phyloP scores from a whole-genome alignment of 164 flowering plant genomes.

The Magnolia kwangsiensis region DNA sequence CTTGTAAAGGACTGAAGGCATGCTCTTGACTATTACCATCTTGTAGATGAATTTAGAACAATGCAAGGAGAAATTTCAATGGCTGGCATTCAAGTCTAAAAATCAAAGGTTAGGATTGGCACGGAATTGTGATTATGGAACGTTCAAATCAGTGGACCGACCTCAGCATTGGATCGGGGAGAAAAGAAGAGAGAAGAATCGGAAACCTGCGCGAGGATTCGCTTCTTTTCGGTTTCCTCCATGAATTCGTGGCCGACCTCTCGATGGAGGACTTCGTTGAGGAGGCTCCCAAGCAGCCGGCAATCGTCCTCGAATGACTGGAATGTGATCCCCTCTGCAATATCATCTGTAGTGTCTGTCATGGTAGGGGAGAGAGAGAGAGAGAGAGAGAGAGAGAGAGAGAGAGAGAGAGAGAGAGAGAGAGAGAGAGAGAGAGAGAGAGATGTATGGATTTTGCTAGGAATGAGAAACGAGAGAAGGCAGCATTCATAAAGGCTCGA shows the following conservation, averaged over 20 bases:
- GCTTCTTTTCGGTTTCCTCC: slow-evolving; percentile 56
- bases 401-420: not conserved
- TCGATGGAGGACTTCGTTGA: slow-evolving; percentile 69
- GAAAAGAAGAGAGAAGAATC: not conserved
- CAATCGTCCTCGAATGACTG: slow-evolving; percentile 83
- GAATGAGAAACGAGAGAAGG: not conserved
- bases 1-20: too few relatives aligned
- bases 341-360: slow-evolving; percentile 90
- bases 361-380: slow-evolving; percentile 15
- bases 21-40: slow-evolving; percentile 24
- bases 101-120: slow-evolving; percentile 75
- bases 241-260: slow-evolving; percentile 57
- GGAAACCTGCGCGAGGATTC: slow-evolving; percentile 68
- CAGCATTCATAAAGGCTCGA: too few relatives aligned
- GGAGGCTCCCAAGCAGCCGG: slow-evolving; percentile 58
- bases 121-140: slow-evolving; percentile 77
- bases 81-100: slow-evolving; percentile 63
- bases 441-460: not conserved
- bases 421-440: not conserved
- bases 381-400: slow-evolving; percentile 2
- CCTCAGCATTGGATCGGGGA: not conserved
- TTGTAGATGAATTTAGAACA: slow-evolving; percentile 48
- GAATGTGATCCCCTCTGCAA: slow-evolving; percentile 82
- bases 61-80: slow-evolving; percentile 65
- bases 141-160: too few relatives aligned